Conservation (phyloP, 2,329 filamentous ascomycete genomes). For the Aspergillus tamarii region DNA sequence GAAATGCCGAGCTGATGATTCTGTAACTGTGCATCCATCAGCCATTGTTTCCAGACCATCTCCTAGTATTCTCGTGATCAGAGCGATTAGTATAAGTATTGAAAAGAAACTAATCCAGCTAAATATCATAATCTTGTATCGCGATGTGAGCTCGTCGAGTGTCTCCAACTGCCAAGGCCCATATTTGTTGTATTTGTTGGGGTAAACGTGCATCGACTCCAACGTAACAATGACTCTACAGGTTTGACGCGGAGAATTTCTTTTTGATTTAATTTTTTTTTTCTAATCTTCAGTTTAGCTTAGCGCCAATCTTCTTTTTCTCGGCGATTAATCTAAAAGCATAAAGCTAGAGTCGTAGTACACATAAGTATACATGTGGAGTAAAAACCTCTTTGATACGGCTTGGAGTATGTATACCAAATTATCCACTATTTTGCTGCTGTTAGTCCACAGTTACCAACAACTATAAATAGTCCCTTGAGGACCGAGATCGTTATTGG, state of each 20-base stretch:
- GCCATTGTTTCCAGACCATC: not conserved
- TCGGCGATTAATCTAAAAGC: not conserved
- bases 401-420: no score
- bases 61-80: not conserved
- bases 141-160: not conserved
- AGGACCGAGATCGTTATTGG: no score
- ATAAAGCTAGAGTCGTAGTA: not conserved
- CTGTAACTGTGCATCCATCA: not conserved
- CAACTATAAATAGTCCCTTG: no score
- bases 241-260: not conserved
- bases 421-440: no score
- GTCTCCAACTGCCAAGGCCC: constrained; percentile 16
- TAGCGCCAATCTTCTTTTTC: not conserved
- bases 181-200: constrained; percentile 1
- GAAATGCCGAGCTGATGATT: not conserved
- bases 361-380: not conserved
- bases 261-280: not conserved
- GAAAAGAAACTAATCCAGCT: not conserved
- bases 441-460: no score
- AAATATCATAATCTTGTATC: not conserved
- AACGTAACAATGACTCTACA: not conserved
- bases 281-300: not conserved
- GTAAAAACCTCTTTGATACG: not conserved
- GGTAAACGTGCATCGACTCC: constrained; percentile 3
- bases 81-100: not conserved